Evolutionary conservation across 1,284 basidiomycete genomes (phyloP), one percentile per base, ranked within the genome.

Genomic region (Ustilago tritici): DNA sequence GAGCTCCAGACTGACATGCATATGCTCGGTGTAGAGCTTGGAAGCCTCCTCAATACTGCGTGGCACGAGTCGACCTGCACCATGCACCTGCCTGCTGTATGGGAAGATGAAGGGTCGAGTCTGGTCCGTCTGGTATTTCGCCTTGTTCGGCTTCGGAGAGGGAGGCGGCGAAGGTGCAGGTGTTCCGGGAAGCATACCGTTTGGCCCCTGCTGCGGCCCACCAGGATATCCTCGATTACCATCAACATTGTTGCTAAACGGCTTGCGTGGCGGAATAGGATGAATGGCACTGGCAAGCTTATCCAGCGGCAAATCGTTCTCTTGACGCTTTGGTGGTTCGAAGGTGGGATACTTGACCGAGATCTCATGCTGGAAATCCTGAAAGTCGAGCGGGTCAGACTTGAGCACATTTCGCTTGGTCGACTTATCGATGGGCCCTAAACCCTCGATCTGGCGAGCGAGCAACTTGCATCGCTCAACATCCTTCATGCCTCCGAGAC

Each of bases 51-150:
- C 94, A 74, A 99, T 95, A 12, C 95, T 94, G 84, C 92, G 94
- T 1, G 97, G 97, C 1, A 98, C 94, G 11, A 94, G 88, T 3
- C 86, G 83, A 1, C 86, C 83, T 12, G 61, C 23, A 31, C 79
- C 87, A 35, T 68, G 90, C 36, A 82, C 81, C 11, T 87, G 78
- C 2, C 79, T 85, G 28, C 58, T 93, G 86, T 97, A 99, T 0
- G 97, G 97, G 85, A 99, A 95, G 65, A 99, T 88, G 85, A 99
- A 99, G 1, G 97, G 97, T 9, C 94, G 90, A 38, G 88, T 92
- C 84, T 97, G 97, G 86, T 99, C 97, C 0, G 97, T 99, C 87
- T 99, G 97, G 87, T 95, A 99, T 85, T 98, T 95, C 84, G 96
- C 95, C 87, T 98, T 98, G 89, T 98, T 98, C 9, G 93, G 94